Conservation (phyloP, 2,329 filamentous ascomycete genomes). For the Ceratocystis colombiana region DNA sequence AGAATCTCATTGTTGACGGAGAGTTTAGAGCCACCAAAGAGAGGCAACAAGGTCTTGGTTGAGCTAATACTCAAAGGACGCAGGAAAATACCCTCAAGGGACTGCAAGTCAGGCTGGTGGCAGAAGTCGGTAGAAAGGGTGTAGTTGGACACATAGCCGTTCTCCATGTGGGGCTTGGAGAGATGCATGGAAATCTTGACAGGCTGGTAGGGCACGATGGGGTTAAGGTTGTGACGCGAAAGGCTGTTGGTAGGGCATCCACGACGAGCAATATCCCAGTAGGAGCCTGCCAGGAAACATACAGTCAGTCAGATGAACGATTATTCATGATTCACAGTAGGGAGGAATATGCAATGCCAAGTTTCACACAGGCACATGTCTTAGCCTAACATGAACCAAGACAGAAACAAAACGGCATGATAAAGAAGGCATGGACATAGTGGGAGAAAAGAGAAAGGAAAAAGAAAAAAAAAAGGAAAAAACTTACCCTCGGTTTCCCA, state of each 20-base stretch:
- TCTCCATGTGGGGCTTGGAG: slow-evolving; percentile 41
- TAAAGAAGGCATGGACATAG: neutral
- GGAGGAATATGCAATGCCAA: neutral
- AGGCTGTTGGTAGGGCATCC: slow-evolving; percentile 54
- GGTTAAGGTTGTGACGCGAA: slow-evolving; percentile 41
- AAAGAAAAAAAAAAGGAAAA: neutral
- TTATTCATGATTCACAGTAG: neutral
- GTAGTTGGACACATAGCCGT: slow-evolving; percentile 53
- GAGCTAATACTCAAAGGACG: slow-evolving; percentile 47
- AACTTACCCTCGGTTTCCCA: slow-evolving; percentile 45
- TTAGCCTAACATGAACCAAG: neutral
- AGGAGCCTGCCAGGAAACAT: slow-evolving; percentile 36
- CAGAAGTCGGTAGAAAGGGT: slow-evolving; percentile 53
- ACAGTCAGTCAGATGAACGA: neutral
- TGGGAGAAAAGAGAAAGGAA: neutral
- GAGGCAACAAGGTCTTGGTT: slow-evolving; percentile 49
- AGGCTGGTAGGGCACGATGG: slow-evolving; percentile 38
- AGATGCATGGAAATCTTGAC: slow-evolving; percentile 39
- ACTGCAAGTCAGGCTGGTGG: slow-evolving; percentile 54
- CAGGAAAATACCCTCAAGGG: slow-evolving; percentile 55
- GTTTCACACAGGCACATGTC: neutral
- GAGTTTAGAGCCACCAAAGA: slow-evolving; percentile 61
- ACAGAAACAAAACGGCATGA: neutral
- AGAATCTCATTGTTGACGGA: slow-evolving; percentile 61
- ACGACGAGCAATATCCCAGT: slow-evolving; percentile 48